Conservation (phyloP, 495 filamentous ascomycete species). For the Glarea lozoyensis region DNA sequence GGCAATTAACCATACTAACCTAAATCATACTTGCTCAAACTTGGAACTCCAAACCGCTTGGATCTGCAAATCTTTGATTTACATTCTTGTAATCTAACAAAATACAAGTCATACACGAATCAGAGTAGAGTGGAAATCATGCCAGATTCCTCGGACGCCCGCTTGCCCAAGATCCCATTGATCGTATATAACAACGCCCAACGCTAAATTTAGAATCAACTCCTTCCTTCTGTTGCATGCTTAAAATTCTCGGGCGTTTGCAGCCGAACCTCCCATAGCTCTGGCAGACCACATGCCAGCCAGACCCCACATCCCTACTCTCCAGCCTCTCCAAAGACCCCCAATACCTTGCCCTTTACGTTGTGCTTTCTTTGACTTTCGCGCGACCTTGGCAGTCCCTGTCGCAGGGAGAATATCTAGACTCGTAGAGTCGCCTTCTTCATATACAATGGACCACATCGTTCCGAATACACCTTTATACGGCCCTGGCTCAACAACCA, state of each 20-base stretch:
- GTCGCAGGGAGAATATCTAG: conserved; percentile 11
- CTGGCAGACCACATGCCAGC: conserved; percentile 77
- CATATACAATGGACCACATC: conserved; percentile 76
- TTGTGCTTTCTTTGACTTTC: conserved; percentile 26
- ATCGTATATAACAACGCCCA: too few species aligned
- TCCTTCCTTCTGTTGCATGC: background rate
- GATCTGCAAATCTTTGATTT: too few species aligned
- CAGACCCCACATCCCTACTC: conserved; percentile 90
- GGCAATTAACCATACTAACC: too few species aligned
- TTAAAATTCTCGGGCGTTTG: background rate
- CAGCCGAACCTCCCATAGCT: conserved; percentile 39
- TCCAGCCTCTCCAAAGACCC: conserved; percentile 89
- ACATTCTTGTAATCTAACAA: too few species aligned
- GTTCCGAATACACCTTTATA: conserved; percentile 80
- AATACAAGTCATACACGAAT: too few species aligned
- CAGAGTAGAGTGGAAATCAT: too few species aligned
- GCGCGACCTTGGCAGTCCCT: conserved; percentile 25
- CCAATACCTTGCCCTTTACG: conserved; percentile 70
- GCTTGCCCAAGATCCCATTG: too few species aligned
- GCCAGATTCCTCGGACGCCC: background rate
- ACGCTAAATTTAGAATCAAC: too few species aligned
- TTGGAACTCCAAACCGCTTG: too few species aligned
- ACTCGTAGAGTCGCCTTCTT: conserved; percentile 54
- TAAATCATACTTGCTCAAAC: too few species aligned
- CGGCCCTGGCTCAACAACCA: conserved; percentile 61